A percentile compares a stretch with the other conserved stretches of the same genome.
Conservation (phyloP, 1,284 basidiomycete species). For the Marasmius tenuissimus region DNA sequence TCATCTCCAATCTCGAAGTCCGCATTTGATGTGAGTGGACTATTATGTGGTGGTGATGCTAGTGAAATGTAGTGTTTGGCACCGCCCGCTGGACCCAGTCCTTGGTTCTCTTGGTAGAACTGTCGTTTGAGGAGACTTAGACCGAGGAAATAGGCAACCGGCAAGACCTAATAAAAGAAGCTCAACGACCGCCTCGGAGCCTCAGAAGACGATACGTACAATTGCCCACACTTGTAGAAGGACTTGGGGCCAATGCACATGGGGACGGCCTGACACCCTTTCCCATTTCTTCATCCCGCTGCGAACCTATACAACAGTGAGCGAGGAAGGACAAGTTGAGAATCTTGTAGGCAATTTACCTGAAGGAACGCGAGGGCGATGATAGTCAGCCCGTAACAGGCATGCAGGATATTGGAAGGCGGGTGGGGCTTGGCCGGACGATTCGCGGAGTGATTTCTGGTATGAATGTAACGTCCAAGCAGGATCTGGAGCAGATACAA, state of each 20-base stretch:
- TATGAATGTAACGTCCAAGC: conserved; percentile 59
- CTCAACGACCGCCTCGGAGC: background rate
- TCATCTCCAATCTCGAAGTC: background rate
- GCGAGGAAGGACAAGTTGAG: background rate
- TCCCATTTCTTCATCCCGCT: conserved; percentile 47
- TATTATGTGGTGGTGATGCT: conserved; percentile 3
- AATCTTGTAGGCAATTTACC: conserved; percentile 26
- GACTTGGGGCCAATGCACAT: conserved; percentile 34
- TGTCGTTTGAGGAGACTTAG: conserved; percentile 48
- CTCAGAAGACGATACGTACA: conserved; percentile 27
- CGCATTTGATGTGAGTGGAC: conserved; percentile 1
- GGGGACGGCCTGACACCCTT: conserved; percentile 31
- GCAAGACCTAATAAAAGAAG: conserved; percentile 34
- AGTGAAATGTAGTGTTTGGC: conserved; percentile 32
- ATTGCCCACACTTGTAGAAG: conserved; percentile 43
- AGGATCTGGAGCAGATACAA: conserved; percentile 55
- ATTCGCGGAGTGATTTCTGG: conserved; percentile 31
- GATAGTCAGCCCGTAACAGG: conserved; percentile 43
- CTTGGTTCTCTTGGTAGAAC: conserved; percentile 43
- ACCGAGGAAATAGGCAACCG: conserved; percentile 44
- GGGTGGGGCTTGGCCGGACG: conserved; percentile 35
- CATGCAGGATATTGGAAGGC: conserved; percentile 50
- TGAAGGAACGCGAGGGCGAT: conserved; percentile 48
- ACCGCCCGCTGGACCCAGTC: conserved; percentile 16
- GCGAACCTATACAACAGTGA: conserved; percentile 28